phyloP scores from a whole-genome alignment of 257 asterid genomes.

The Solanum etuberosum region DNA sequence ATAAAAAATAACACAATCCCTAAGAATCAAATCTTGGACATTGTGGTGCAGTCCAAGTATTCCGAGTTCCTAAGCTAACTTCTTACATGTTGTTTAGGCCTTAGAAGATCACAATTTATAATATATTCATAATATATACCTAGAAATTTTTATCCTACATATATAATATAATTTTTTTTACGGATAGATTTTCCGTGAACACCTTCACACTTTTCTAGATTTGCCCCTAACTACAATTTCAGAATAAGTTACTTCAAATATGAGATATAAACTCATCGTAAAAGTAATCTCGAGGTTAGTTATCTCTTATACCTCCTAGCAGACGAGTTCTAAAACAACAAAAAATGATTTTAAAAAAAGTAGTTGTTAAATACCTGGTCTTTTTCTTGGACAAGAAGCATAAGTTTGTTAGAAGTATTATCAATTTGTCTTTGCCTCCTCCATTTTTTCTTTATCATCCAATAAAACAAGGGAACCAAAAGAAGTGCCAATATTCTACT shows the following conservation, averaged over 20 bases:
- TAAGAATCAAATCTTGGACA: background rate
- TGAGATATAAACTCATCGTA: no score
- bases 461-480: conserved; percentile 17
- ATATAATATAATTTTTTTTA: no score
- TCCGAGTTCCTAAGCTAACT: background rate
- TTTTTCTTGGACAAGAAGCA: conserved; percentile 31
- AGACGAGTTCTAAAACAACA: background rate
- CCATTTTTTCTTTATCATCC: conserved; percentile 24
- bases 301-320: no score
- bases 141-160: background rate
- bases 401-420: conserved; percentile 23
- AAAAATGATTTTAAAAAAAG: no score
- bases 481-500: conserved; percentile 1
- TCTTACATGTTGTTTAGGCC: background rate
- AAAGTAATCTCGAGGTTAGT: background rate
- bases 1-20: background rate
- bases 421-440: conserved; percentile 20
- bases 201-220: background rate
- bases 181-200: rapidly evolving
- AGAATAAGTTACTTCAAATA: background rate
- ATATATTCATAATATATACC: no score
- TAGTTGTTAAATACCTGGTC: conserved; percentile 26
- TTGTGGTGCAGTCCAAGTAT: background rate
- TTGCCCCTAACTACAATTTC: background rate
- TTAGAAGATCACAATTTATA: background rate